Evolutionary conservation across 176 grass and related monocot species (phyloP).

Genomic region (Oryza brachyantha): DNA sequence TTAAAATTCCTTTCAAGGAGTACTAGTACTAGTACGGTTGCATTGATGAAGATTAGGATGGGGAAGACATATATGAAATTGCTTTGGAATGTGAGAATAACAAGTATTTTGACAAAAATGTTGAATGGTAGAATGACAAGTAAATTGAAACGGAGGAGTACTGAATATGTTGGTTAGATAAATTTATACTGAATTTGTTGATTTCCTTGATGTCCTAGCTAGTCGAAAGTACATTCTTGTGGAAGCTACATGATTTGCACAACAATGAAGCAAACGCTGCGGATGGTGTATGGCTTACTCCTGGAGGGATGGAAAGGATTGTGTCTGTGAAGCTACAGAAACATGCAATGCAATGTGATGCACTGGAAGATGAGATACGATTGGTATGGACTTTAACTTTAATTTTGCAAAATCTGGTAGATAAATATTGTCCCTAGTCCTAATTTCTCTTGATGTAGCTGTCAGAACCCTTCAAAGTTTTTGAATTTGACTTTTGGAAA

Average conservation of each 20-base stretch:
- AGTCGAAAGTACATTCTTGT: conserved; percentile 76
- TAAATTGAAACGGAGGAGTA: no score
- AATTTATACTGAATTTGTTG: conserved; percentile 29
- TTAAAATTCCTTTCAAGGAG: no score
- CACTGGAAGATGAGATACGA: conserved; percentile 64
- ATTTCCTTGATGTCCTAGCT: conserved; percentile 50
- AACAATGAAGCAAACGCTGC: conserved; percentile 61
- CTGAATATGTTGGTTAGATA: neutral
- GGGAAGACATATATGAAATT: no score
- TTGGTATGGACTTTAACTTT: conserved; percentile 50
- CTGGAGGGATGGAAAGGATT: conserved; percentile 38
- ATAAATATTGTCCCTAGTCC: conserved; percentile 32
- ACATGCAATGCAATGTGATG: conserved; percentile 87
- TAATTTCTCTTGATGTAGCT: conserved; percentile 60
- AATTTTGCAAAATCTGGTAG: neutral
- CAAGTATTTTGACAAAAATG: no score
- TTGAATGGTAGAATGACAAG: no score
- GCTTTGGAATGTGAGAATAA: no score
- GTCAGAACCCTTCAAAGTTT: conserved; percentile 97
- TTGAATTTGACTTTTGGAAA: conserved; percentile 96
- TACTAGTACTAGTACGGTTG: no score
- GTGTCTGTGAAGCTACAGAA: conserved; percentile 67
- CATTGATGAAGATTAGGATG: no score
- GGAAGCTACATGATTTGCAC: conserved; percentile 85
- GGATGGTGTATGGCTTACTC: conserved; percentile 75